Base-by-base conservation (phyloP, 805 yeast species). In the Ogataea trehaloabstinens region DNA sequence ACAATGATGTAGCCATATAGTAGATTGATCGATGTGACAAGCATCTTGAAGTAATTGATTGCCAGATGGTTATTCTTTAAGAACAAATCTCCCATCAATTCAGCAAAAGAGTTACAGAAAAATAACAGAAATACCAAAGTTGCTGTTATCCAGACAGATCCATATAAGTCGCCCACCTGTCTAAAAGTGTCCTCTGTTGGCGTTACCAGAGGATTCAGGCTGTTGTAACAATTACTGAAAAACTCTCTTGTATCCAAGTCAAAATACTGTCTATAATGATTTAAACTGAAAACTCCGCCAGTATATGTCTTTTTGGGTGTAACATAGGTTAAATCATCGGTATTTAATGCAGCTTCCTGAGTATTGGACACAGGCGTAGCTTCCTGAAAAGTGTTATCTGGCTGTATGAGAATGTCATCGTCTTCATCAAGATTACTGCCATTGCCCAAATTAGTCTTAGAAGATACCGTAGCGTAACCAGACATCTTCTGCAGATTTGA, bases 61-160 rank as follows among this genome's bases (percentile, higher is more conserved):
- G 70, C 65, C 16, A 66, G 66, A 34, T 59, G 53, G 12, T 41
- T 47, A 16, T 76, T 71, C 19, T 75, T 50, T 67, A 76, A 71
- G 24, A 54, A 45, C 52, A 52, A 46, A 19, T 76, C 71, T n/a
- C 78, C 66, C n/a, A 88, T 51, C 17, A 84, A 55, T 34, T 81
- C 79, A 2, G 85, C 75, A 16, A 85, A 73, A 0, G 95, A 82
- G 24, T 84, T 76, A 31, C 89, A 74, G 41, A 88, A 80, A 63
- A 89, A 89, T 58, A 86, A 69, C 22, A 82, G 66, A 47, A 85
- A 77, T 1, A 86, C 78, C 35, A 87, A 76, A 0, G 95, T 83
- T 0, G 89, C 88, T 10, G 91, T 85, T 31, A 90, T 80, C 98
- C 98, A 90, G 15, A 88, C 67, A 6, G 95, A 84, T 0, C 96